Percentiles rank a stretch among this genome's conserved stretches.
These are phyloP conservation scores for Sarocladium kiliense DNA, from an alignment of 2,329 filamentous ascomycete genomes.

Conservation along the genomic window DNA sequence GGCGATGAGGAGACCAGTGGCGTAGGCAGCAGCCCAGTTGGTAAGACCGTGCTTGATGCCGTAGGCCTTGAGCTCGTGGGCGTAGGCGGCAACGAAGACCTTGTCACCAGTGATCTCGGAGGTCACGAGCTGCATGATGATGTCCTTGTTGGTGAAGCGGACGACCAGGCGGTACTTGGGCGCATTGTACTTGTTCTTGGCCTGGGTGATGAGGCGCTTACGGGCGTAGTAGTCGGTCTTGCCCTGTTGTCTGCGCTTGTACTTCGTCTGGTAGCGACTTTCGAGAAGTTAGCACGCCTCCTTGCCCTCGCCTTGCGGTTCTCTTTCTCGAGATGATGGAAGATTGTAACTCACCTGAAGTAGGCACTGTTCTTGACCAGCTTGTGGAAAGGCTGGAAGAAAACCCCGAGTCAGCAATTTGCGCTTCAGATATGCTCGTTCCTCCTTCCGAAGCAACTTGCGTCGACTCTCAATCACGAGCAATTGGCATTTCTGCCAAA, in stretches of 20 bases:
- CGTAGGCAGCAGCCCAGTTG: slow-evolving; percentile 99
- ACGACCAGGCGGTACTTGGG: slow-evolving; percentile 99
- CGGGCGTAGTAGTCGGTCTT: slow-evolving; percentile 99
- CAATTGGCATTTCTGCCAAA: slow-evolving; percentile 40
- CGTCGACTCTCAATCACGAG: slow-evolving; percentile 64
- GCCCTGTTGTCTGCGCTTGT: slow-evolving; percentile 90
- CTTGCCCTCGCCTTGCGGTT: not conserved
- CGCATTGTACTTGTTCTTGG: slow-evolving; percentile 99
- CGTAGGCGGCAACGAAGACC: slow-evolving; percentile 87
- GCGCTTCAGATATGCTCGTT: slow-evolving; percentile 77
- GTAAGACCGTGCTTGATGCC: slow-evolving; percentile 97
- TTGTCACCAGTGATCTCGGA: slow-evolving; percentile 98
- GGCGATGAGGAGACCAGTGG: slow-evolving; percentile 92
- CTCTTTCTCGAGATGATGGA: not conserved
- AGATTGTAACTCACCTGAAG: slow-evolving; percentile 73
- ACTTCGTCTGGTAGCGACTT: slow-evolving; percentile 99
- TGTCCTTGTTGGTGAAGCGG: slow-evolving; percentile 99
- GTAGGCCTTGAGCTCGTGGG: slow-evolving; percentile 96
- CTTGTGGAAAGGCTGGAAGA: slow-evolving; percentile 80
- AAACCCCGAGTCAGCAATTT: slow-evolving; percentile 97
- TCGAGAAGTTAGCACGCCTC: slow-evolving; percentile 9
- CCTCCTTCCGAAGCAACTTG: slow-evolving; percentile 95
- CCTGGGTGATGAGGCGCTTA: slow-evolving; percentile 99
- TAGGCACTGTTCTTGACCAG: slow-evolving; percentile 96
- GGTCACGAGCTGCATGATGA: slow-evolving; percentile 94